Conservation (phyloP, 176 grass and related monocot species). For the Zea mays region Zm-B73-REFERENCE-NAM-5.0 NC_050097.1:29501501-29502000, state of each 20-base stretch:
- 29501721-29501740: conserved; percentile 41
- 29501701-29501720: conserved; percentile 50
- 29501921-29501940: no score
- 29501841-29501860: no score
- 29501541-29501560: conserved; percentile 41
- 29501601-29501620: neutral
- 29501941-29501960: no score
- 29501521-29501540: conserved; percentile 23
- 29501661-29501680: conserved; percentile 73
- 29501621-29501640: conserved; percentile 47
- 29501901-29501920: no score
- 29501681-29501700: conserved; percentile 62
- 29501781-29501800: neutral
- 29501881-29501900: no score
- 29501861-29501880: no score
- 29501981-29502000: no score
- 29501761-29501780: neutral
- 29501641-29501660: no score
- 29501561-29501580: neutral
- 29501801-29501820: no score
- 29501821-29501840: no score
- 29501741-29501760: conserved; percentile 4
- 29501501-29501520: neutral
- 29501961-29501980: no score
- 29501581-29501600: neutral